Conservation (phyloP, 2,329 filamentous ascomycete genomes). For the Penicillium sp. region DNA sequence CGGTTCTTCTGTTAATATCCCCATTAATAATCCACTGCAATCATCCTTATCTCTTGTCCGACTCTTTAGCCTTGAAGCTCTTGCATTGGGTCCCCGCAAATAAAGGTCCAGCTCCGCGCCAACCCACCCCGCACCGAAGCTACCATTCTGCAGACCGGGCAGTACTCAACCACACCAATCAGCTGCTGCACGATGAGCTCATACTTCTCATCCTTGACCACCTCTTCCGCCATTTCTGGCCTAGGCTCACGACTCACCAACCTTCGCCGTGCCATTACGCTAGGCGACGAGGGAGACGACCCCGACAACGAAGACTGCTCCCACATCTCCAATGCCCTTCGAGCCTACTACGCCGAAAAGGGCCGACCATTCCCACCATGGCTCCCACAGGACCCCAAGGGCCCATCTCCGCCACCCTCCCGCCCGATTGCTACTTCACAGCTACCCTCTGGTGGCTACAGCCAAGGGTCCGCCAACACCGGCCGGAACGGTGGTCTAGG, state of each 20-base stretch:
- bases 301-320: conserved; percentile 72
- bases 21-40: conserved; percentile 1
- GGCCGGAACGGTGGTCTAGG: conserved; percentile 46
- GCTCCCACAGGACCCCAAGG: conserved; percentile 88
- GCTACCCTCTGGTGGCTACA: conserved; percentile 45
- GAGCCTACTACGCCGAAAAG: conserved; percentile 89
- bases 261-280: conserved; percentile 50
- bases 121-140: conserved; percentile 22
- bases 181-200: conserved; percentile 62
- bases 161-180: neutral
- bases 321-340: conserved; percentile 88
- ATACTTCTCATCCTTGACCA: conserved; percentile 70
- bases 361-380: conserved; percentile 76
- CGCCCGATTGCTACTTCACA: conserved; percentile 52
- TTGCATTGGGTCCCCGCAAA: conserved; percentile 7
- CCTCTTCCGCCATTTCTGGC: conserved; percentile 46
- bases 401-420: conserved; percentile 52
- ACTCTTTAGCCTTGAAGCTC: neutral
- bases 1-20: conserved; percentile 18
- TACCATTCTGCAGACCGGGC: conserved; percentile 8
- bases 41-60: neutral
- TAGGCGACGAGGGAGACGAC: conserved; percentile 44
- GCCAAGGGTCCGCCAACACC: conserved; percentile 31
- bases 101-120: conserved; percentile 19
- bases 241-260: conserved; percentile 58